Evolutionary conservation across 176 grass and related monocot species (phyloP).

Genomic region (Urochloa ruziziensis): DNA sequence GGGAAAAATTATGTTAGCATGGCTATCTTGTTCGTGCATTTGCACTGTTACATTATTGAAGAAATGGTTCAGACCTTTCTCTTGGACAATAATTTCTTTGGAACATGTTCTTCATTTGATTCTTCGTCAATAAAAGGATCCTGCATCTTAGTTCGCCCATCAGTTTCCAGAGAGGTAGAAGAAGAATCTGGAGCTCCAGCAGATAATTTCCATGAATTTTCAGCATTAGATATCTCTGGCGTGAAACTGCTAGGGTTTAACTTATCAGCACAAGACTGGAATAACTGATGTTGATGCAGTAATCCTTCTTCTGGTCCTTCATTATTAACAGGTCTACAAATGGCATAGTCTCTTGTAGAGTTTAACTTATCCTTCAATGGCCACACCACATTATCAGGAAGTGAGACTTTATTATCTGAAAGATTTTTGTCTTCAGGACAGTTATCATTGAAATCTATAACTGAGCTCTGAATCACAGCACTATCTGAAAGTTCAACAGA

Average conservation of each 20-base stretch:
- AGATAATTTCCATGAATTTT: conserved; percentile 26
- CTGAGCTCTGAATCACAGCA: not conserved
- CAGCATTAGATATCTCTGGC: conserved; percentile 15
- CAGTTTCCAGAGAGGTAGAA: conserved; percentile 11
- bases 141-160: not conserved
- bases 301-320: conserved; percentile 14
- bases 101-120: conserved; percentile 34
- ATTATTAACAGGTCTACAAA: conserved; percentile 27
- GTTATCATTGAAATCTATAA: not conserved
- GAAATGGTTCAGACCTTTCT: conserved; percentile 39
- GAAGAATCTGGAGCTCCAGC: not conserved
- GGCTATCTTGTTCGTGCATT: not conserved
- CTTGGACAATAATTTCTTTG: conserved; percentile 48
- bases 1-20: not conserved
- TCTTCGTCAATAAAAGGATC: conserved; percentile 15
- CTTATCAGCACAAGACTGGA: conserved; percentile 1
- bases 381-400: conserved; percentile 2
- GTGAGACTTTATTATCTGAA: conserved; percentile 26
- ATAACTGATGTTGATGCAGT: conserved; percentile 8
- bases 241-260: conserved; percentile 1
- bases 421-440: not conserved
- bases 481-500: conserved; percentile 18
- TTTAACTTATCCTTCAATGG: conserved; percentile 28
- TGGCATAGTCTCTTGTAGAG: conserved; percentile 11
- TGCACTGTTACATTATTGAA: not conserved